phyloP scores from a whole-genome alignment of 1,139 yeast genomes.

The Lodderomyces parapsilosis region DNA sequence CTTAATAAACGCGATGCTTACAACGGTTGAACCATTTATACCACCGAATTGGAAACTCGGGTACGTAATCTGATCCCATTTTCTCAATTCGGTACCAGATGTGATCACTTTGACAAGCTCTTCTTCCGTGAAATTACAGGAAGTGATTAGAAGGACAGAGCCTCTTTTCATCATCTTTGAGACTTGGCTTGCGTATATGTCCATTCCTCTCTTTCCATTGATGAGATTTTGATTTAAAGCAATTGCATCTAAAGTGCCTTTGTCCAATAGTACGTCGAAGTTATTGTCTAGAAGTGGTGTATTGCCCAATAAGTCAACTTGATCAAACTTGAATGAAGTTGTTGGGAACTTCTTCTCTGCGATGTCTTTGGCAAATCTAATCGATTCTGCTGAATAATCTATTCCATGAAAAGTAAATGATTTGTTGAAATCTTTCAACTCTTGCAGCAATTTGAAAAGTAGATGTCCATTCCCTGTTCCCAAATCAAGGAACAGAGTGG shows the following conservation, averaged over 20 bases:
- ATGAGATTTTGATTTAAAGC: slow-evolving; percentile 69
- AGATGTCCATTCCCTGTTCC: slow-evolving; percentile 98
- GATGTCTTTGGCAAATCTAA: slow-evolving; percentile 66
- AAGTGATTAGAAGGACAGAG: slow-evolving; percentile 74
- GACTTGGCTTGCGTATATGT: slow-evolving; percentile 65
- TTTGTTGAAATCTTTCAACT: slow-evolving; percentile 36
- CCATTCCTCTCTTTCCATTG: slow-evolving; percentile 51
- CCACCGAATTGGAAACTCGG: slow-evolving; percentile 91
- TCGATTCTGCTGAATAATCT: slow-evolving; percentile 81
- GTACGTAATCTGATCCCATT: slow-evolving; percentile 66
- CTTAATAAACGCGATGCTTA: slow-evolving; percentile 73
- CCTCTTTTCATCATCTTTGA: slow-evolving; percentile 50
- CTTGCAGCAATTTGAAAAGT: slow-evolving; percentile 64
- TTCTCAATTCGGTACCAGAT: slow-evolving; percentile 34
- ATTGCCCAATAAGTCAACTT: slow-evolving; percentile 45
- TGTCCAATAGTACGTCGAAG: slow-evolving; percentile 80
- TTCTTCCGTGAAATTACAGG: slow-evolving; percentile 89
- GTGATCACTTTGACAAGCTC: slow-evolving; percentile 64
- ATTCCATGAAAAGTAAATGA: slow-evolving; percentile 59
- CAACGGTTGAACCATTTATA: slow-evolving; percentile 78
- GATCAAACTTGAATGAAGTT: slow-evolving; percentile 39
- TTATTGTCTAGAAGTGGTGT: slow-evolving; percentile 34
- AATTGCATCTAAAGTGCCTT: slow-evolving; percentile 96
- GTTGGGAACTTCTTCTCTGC: slow-evolving; percentile 40
- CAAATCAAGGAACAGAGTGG: slow-evolving; percentile 60